Conservation (phyloP, 2,329 filamentous ascomycete genomes). For the Saccharata proteae region DNA sequence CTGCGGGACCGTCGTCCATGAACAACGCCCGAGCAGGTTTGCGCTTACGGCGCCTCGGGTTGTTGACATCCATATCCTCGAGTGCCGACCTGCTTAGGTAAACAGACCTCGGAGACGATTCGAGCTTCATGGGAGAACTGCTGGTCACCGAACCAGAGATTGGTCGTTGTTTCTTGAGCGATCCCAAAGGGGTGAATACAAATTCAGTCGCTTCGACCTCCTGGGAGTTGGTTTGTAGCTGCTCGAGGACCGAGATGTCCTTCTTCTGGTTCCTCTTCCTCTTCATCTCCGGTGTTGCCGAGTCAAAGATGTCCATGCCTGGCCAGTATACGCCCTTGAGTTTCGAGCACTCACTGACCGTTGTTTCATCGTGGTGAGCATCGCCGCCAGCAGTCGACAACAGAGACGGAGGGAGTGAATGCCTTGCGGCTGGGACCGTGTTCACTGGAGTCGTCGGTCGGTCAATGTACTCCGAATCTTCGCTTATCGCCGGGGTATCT, state of each 20-base stretch:
- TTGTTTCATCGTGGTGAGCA: not conserved
- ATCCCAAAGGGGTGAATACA: slow-evolving; percentile 42
- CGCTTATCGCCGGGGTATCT: not conserved
- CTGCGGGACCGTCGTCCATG: no score
- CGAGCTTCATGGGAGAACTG: slow-evolving; percentile 21
- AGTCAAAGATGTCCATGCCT: slow-evolving; percentile 73
- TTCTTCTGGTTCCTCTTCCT: slow-evolving; percentile 70
- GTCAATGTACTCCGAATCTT: no score
- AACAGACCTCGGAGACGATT: slow-evolving; percentile 17
- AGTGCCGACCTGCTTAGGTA: slow-evolving; percentile 18
- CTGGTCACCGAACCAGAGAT: slow-evolving; percentile 34
- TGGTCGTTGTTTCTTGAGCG: slow-evolving; percentile 28
- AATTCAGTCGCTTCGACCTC: slow-evolving; percentile 52
- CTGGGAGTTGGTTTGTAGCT: slow-evolving; percentile 53
- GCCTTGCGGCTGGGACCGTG: no score
- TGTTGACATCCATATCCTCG: slow-evolving; percentile 20
- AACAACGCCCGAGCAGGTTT: slow-evolving; percentile 1
- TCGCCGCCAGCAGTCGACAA: no score
- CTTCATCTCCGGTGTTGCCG: slow-evolving; percentile 60
- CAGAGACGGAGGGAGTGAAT: no score
- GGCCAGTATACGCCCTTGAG: slow-evolving; percentile 65
- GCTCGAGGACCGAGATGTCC: slow-evolving; percentile 54
- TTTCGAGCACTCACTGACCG: slow-evolving; percentile 30
- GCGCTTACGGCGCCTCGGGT: slow-evolving; percentile 13
- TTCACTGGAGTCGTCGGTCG: no score